Percentiles rank a stretch among this genome's conserved stretches.
Conservation (phyloP, 805 yeast genomes). For the Candida sanyiensis region DNA sequence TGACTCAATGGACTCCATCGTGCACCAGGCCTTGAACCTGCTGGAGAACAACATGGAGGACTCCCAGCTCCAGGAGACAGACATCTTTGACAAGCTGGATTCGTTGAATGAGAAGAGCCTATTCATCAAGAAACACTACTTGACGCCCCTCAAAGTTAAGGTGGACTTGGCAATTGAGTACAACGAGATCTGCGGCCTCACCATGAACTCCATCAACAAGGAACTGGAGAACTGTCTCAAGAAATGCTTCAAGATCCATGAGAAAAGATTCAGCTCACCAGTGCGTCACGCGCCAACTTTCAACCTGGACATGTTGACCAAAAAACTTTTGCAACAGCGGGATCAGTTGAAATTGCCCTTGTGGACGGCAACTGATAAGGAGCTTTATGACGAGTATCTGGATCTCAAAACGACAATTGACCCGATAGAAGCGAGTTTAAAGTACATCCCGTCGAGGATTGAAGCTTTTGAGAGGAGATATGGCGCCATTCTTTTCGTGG, state of each 20-base stretch:
- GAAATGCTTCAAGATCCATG: slow-evolving; percentile 33
- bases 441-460: slow-evolving; percentile 45
- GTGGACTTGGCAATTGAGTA: slow-evolving; percentile 39
- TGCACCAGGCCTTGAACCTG: slow-evolving; percentile 31
- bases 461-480: slow-evolving; percentile 35
- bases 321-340: slow-evolving; percentile 27
- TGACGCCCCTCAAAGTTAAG: slow-evolving; percentile 27
- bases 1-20: slow-evolving; percentile 31
- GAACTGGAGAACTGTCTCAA: slow-evolving; percentile 35
- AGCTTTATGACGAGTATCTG: slow-evolving; percentile 37
- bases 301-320: slow-evolving; percentile 30
- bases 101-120: slow-evolving; percentile 27
- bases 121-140: slow-evolving; percentile 25
- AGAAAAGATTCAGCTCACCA: slow-evolving; percentile 35
- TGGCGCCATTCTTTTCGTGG: slow-evolving; percentile 11
- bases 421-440: slow-evolving; percentile 48
- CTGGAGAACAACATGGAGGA: slow-evolving; percentile 28
- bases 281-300: slow-evolving; percentile 34
- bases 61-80: slow-evolving; percentile 24
- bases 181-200: slow-evolving; percentile 36
- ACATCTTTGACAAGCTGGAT: slow-evolving; percentile 28
- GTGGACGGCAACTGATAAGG: slow-evolving; percentile 33
- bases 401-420: slow-evolving; percentile 36
- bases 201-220: slow-evolving; percentile 37
- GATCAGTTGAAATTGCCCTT: slow-evolving; percentile 34